Base-by-base conservation (phyloP, 1,139 yeast genomes). In the Yamadazyma membranifaciens region DNA sequence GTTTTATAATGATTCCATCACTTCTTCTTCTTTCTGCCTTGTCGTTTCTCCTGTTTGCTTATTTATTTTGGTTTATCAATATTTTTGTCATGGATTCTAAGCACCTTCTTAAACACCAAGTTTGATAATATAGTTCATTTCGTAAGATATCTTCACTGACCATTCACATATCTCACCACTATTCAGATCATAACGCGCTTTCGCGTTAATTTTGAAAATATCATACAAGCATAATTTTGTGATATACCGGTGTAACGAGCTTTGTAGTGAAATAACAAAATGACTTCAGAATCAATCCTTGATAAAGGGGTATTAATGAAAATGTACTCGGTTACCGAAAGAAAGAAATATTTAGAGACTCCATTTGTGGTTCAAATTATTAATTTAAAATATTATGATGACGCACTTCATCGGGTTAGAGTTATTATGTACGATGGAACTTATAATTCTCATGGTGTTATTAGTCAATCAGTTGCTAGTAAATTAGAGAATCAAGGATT, bases 361-460 rank as follows among this genome's bases (percentile, higher is more conserved):
- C 77, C 78, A 1, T 53, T 74, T 43, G 64, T 65, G 6, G 71
- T 48, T 13, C 81, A 76, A 52, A 72, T 76, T 24, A 64, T 73
- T 27, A 76, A 77, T 50, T 63, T 72, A 43, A 76, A 69, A 50
- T 55, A 60, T 29, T 56, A 62, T 32, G 71, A 67, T 10, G 78
- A 78, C 31, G 54, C 63, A 36, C 69, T 72, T 43, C 38, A 39
- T 14, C 67, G 81, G 54, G 67, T 75, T 43, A 68, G 87, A 49
- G 65, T 80, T 35, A 65, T 83, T 64, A 60, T 84, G 40, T 78
- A 79, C 40, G 94, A 84, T 61, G 91, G 92, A 20, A 64, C 62
- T 15, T 80, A 73, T 57, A 68, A 74, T 32, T 69, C 81, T 44
- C 87, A 84, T 52, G 87, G 86, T 1, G 73, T 84, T 38, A 70